Base-by-base conservation (phyloP, 768 basidiomycete genomes). In the Lactifluus volemus region DNA sequence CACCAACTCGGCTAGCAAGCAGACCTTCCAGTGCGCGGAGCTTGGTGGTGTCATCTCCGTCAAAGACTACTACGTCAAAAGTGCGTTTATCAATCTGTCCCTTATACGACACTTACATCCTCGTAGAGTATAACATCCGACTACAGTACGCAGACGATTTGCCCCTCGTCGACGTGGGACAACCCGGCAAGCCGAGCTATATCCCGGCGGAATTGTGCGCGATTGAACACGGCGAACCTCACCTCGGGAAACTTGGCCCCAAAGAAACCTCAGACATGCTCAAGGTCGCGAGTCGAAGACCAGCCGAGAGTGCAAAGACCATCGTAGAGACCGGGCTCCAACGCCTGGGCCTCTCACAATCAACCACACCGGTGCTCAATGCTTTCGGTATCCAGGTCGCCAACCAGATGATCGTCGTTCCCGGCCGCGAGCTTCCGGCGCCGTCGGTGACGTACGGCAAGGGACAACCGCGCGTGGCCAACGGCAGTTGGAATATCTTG, bases 401-500 rank as follows among this genome's bases (percentile, higher is more conserved):
- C 36, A 61, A 63, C 1, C 68, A 84, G 53, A 88, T 92, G 87
- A 70, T 81, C 0, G 76, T 79, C 7, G 70, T 89, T 4, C 88
- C 88, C 2, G 84, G 71, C 2, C 81, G 90, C 15, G 79, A 87
- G 60, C 79, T 93, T 1, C 74, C 73, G 0, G 72, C 85, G 0
- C 91, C 91, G 0, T 61, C 63, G 1, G 67, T 92, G 53, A 73
- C 74, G 2, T 92, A 92, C 41, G 71, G 65, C 4, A 83, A 81
- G 2, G 68, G 58, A 6, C 68, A 75, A 71, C 56, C 70, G 3
- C 77, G 72, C 14, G 78, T 83, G 6, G 73, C 67, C 39, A 81
- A 85, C 36, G 91, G 84, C 0, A 79, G 81, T 42, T 92, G 90
- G 90, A 92, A 92, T 63, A 84, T 91, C 55, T 69, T 85, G 38